Conservation (phyloP, 2,329 filamentous ascomycete genomes). For the Penicillium digitatum region DNA sequence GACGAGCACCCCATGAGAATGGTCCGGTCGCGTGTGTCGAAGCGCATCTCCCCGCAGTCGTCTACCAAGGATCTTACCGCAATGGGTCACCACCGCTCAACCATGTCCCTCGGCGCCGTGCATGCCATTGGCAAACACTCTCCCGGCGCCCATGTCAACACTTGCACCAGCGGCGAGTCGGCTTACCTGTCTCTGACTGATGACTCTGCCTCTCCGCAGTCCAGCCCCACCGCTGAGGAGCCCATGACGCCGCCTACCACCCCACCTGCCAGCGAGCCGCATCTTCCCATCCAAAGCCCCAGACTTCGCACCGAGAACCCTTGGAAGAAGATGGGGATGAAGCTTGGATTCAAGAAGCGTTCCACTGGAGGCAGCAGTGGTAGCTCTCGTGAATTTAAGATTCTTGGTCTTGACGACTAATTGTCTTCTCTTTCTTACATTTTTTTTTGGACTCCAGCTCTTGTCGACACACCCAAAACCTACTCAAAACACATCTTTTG, state of each 20-base stretch:
- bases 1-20: slow-evolving; percentile 32
- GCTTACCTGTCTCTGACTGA: slow-evolving; percentile 42
- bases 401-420: slow-evolving; percentile 23
- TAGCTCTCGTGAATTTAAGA: slow-evolving; percentile 20
- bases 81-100: slow-evolving; percentile 27
- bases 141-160: slow-evolving; percentile 35
- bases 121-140: slow-evolving; percentile 37
- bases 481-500: neutral
- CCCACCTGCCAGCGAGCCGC: slow-evolving; percentile 45
- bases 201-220: slow-evolving; percentile 44
- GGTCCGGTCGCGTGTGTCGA: slow-evolving; percentile 24
- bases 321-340: slow-evolving; percentile 53
- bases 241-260: slow-evolving; percentile 52
- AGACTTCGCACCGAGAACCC: slow-evolving; percentile 45
- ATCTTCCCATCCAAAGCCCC: slow-evolving; percentile 35
- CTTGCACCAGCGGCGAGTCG: slow-evolving; percentile 38
- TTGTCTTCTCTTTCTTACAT: neutral
- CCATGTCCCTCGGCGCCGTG: slow-evolving; percentile 31
- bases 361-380: slow-evolving; percentile 22
- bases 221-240: slow-evolving; percentile 41
- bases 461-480: neutral
- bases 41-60: slow-evolving; percentile 32
- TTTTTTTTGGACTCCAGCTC: neutral
- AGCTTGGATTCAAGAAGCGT: slow-evolving; percentile 44
- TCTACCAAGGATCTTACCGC: slow-evolving; percentile 32